phyloP scores from a whole-genome alignment of 2,329 filamentous ascomycete species.

The Curvularia sp. region DNA sequence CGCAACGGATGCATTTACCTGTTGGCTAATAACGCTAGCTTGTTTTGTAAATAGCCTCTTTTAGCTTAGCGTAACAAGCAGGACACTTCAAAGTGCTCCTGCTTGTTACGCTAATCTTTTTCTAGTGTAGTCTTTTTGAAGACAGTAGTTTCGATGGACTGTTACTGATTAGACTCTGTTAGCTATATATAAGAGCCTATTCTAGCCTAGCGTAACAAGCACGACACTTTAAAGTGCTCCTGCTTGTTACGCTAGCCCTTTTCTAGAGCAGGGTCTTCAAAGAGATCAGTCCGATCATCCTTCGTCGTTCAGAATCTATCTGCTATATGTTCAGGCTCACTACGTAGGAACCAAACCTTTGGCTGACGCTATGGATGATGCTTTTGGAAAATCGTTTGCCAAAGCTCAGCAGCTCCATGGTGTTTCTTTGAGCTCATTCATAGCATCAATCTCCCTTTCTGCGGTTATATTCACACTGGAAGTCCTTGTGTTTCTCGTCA shows the following conservation, averaged over 20 bases:
- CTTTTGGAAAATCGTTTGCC: conserved; percentile 16
- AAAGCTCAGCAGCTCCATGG: conserved; percentile 16
- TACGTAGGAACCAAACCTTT: not conserved
- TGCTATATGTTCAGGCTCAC: not conserved
- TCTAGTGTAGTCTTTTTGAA: too few species aligned
- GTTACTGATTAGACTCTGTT: too few species aligned
- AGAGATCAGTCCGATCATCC: not conserved
- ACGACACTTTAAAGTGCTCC: not conserved
- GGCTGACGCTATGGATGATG: conserved; percentile 11
- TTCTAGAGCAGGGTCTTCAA: not conserved
- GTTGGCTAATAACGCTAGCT: too few species aligned
- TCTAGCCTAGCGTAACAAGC: not conserved
- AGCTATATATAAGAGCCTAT: not conserved
- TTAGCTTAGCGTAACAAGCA: not conserved
- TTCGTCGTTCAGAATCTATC: not conserved
- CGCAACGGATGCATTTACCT: not conserved
- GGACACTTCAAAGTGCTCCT: not conserved
- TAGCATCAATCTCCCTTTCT: conserved; percentile 16
- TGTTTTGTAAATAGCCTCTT: too few species aligned
- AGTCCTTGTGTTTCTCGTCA: conserved; percentile 12
- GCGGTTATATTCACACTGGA: conserved; percentile 13
- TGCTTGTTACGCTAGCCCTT: not conserved
- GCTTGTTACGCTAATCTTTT: conserved; percentile 7
- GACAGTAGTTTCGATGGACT: too few species aligned
- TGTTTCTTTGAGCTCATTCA: conserved; percentile 15